Conservation (phyloP, 306 rosid genomes). For the Acacia confusa region DNA sequence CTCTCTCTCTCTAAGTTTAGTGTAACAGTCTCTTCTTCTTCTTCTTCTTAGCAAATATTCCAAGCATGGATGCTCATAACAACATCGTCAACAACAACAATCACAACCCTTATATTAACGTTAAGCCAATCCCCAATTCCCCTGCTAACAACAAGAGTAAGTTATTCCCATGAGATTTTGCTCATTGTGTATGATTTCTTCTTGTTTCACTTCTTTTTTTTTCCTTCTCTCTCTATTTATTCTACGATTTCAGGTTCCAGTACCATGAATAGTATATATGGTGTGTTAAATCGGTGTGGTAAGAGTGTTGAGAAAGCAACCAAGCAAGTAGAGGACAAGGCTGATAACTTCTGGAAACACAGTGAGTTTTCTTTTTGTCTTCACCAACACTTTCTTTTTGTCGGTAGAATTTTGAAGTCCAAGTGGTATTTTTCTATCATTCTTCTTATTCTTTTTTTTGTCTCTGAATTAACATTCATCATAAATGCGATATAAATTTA, state of each 20-base stretch:
- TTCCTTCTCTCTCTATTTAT: neutral
- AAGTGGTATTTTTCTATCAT: too few relatives aligned
- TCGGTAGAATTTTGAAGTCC: too few relatives aligned
- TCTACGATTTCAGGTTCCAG: conserved; percentile 40
- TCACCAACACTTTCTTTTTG: neutral
- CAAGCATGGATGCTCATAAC: neutral
- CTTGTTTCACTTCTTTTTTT: neutral
- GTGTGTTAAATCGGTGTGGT: conserved; percentile 44
- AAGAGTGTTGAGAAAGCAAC: conserved; percentile 58
- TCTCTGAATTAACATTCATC: too few relatives aligned
- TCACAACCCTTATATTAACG: conserved; percentile 50
- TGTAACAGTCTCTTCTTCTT: neutral
- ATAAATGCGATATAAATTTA: too few relatives aligned
- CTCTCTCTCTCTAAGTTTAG: too few relatives aligned
- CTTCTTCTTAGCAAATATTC: neutral
- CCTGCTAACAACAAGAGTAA: conserved; percentile 45
- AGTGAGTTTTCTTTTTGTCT: conserved; percentile 40
- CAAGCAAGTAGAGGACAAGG: conserved; percentile 60
- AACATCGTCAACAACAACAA: conserved; percentile 3
- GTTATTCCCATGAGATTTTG: conserved; percentile 23
- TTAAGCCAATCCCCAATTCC: conserved; percentile 13
- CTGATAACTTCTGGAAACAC: conserved; percentile 66
- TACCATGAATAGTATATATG: conserved; percentile 39
- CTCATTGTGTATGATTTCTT: neutral
- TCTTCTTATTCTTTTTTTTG: too few relatives aligned